phyloP scores from a whole-genome alignment of 345 rosid species.

The Linum usitatissimum region DNA sequence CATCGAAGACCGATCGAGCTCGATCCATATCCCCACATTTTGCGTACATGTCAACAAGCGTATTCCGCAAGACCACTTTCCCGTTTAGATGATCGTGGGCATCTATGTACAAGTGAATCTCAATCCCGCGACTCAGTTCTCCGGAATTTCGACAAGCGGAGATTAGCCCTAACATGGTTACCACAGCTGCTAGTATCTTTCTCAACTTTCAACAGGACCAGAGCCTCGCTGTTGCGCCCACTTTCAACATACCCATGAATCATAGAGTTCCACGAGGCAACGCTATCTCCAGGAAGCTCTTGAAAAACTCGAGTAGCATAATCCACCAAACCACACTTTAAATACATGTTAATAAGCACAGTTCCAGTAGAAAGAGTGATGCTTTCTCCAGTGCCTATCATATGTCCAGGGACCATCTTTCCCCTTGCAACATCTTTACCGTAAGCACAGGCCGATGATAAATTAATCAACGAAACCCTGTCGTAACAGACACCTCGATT shows the following conservation, averaged over 20 bases:
- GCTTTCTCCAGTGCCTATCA: constrained; percentile 13
- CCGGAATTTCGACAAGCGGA: constrained; percentile 22
- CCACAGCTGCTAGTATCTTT: constrained; percentile 16
- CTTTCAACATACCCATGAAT: constrained; percentile 18
- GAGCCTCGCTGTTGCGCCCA: constrained; percentile 15
- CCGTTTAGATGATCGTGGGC: constrained; percentile 14
- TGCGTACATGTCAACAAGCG: constrained; percentile 18
- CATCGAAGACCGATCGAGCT: constrained; percentile 15
- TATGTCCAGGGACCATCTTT: constrained; percentile 12
- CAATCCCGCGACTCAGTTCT: constrained; percentile 9
- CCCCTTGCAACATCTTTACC: constrained; percentile 7
- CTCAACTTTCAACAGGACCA: constrained; percentile 11
- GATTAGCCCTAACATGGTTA: constrained; percentile 22
- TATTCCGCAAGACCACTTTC: constrained; percentile 19
- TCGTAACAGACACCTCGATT: constrained; percentile 10
- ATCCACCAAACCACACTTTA: constrained; percentile 11
- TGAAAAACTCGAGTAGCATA: constrained; percentile 14
- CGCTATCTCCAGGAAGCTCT: not conserved
- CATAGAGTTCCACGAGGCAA: constrained; percentile 16
- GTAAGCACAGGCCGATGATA: constrained; percentile 16
- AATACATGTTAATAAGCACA: constrained; percentile 17
- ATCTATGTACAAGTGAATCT: constrained; percentile 11
- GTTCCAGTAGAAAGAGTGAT: constrained; percentile 14
- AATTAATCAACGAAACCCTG: constrained; percentile 17
- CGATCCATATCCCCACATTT: constrained; percentile 19